A percentile compares a stretch with the other conserved stretches of the same genome.
phyloP scores from a whole-genome alignment of 2,329 filamentous ascomycete genomes.

The Thielaviopsis euricoi region DNA sequence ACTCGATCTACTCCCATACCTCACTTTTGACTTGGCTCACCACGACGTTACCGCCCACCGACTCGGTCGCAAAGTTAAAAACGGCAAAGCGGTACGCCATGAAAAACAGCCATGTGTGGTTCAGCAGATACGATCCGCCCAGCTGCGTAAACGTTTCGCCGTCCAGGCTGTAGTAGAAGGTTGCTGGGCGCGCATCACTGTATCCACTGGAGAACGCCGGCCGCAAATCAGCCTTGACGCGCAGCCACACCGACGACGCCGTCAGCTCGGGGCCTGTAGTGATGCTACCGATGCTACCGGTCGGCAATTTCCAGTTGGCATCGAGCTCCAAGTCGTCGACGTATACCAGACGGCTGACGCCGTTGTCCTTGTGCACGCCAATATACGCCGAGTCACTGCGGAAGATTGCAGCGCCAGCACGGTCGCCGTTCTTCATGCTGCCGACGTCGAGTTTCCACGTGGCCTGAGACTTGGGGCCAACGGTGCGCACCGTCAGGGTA shows the following conservation, averaged over 20 bases:
- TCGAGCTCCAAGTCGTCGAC: slow-evolving; percentile 18
- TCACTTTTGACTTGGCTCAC: slow-evolving; percentile 11
- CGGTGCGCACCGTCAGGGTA: slow-evolving; percentile 29
- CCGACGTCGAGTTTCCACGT: slow-evolving; percentile 33
- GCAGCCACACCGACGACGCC: slow-evolving; percentile 13
- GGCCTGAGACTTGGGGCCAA: slow-evolving; percentile 27
- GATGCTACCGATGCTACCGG: slow-evolving; percentile 17
- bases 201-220: slow-evolving; percentile 9
- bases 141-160: slow-evolving; percentile 23
- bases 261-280: slow-evolving; percentile 10
- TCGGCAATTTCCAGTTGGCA: slow-evolving; percentile 8
- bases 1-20: not conserved
- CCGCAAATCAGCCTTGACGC: slow-evolving; percentile 14
- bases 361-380: slow-evolving; percentile 25
- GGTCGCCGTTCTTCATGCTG: slow-evolving; percentile 32
- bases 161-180: slow-evolving; percentile 26
- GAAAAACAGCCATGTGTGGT: slow-evolving; percentile 28
- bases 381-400: slow-evolving; percentile 36
- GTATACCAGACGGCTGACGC: slow-evolving; percentile 16
- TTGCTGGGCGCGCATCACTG: slow-evolving; percentile 8
- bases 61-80: slow-evolving; percentile 30
- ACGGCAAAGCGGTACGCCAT: slow-evolving; percentile 32
- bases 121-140: slow-evolving; percentile 21
- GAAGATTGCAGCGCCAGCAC: slow-evolving; percentile 32
- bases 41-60: slow-evolving; percentile 14